Percentiles rank a stretch among this genome's conserved stretches.
Conservation (phyloP, 2,329 filamentous ascomycete genomes). For the Trichoderma lentiforme region DNA sequence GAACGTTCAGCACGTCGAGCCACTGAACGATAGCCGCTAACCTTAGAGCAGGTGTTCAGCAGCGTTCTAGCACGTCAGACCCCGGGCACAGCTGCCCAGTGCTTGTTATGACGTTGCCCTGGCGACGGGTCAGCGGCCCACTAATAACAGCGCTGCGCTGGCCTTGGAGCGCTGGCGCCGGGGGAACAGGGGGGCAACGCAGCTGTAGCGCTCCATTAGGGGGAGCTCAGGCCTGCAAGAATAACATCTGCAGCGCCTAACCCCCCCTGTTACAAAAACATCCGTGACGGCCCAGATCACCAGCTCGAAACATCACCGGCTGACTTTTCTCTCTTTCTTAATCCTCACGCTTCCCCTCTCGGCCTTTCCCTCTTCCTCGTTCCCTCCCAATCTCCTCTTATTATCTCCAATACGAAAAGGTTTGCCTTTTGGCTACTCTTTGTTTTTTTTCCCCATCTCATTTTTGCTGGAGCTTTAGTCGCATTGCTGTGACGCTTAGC, state of each 20-base stretch:
- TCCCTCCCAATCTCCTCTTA: neutral
- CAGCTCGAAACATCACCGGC: conserved; percentile 1
- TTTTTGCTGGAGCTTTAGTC: neutral
- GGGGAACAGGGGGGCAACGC: conserved; percentile 16
- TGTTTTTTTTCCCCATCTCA: neutral
- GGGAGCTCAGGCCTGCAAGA: conserved; percentile 17
- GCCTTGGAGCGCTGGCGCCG: conserved; percentile 12
- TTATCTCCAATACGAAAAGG: neutral
- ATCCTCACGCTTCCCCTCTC: neutral
- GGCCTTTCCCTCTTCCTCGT: neutral
- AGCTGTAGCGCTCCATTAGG: neutral
- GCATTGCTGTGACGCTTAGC: neutral
- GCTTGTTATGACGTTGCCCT: conserved; percentile 24
- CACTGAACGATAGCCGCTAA: neutral
- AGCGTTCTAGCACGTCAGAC: neutral
- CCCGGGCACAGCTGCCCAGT: neutral
- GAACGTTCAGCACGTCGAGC: neutral
- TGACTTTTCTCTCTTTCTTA: neutral
- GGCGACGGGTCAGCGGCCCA: conserved; percentile 22
- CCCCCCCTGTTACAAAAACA: conserved; percentile 31
- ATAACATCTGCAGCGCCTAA: conserved; percentile 24
- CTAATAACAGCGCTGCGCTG: conserved; percentile 20
- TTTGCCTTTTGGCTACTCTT: neutral
- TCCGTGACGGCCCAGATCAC: conserved; percentile 26
- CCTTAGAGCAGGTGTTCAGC: neutral